Evolutionary conservation across 2,329 filamentous ascomycete species (phyloP).

Genomic region (Colletotrichum magnum): DNA sequence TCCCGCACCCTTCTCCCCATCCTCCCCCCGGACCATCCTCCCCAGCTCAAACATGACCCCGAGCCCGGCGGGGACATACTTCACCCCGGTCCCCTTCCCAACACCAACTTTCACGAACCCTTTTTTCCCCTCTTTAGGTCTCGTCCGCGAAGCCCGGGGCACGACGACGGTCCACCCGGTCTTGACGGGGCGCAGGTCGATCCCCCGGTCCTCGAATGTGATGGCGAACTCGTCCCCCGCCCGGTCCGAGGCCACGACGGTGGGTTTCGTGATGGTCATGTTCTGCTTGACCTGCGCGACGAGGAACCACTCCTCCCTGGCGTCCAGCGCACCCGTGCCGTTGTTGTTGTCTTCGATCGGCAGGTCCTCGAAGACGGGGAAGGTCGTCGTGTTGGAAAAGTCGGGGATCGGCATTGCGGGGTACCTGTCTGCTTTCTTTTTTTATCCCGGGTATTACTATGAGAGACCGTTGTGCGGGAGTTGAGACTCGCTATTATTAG

Average conservation of each 20-base stretch:
- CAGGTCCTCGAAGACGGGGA: slow-evolving; percentile 52
- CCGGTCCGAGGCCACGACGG: slow-evolving; percentile 60
- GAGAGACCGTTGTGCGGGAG: no score
- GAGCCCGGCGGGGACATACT: slow-evolving; percentile 50
- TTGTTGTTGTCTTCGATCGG: slow-evolving; percentile 45
- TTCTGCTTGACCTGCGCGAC: slow-evolving; percentile 62
- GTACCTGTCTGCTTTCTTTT: not conserved
- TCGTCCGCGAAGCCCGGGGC: slow-evolving; percentile 51
- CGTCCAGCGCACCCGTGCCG: no score
- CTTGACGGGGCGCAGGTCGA: slow-evolving; percentile 54
- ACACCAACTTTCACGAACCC: slow-evolving; percentile 55
- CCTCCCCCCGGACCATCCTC: slow-evolving; percentile 41
- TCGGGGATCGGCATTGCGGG: slow-evolving; percentile 46
- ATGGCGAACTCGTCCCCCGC: slow-evolving; percentile 58
- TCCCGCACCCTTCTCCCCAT: slow-evolving; percentile 24
- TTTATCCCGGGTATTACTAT: no score
- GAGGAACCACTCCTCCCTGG: slow-evolving; percentile 50
- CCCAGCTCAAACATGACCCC: slow-evolving; percentile 48
- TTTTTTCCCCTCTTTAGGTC: slow-evolving; percentile 54
- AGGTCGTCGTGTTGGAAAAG: slow-evolving; percentile 49
- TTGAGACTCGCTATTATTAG: no score
- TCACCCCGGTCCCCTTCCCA: slow-evolving; percentile 51
- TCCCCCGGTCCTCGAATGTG: slow-evolving; percentile 58
- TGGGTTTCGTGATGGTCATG: slow-evolving; percentile 65
- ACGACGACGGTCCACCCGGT: slow-evolving; percentile 58